A percentile compares a stretch with the other conserved stretches of the same genome.
Conservation (phyloP, 805 yeast genomes). For the Barnettozyma vustinii region DNA sequence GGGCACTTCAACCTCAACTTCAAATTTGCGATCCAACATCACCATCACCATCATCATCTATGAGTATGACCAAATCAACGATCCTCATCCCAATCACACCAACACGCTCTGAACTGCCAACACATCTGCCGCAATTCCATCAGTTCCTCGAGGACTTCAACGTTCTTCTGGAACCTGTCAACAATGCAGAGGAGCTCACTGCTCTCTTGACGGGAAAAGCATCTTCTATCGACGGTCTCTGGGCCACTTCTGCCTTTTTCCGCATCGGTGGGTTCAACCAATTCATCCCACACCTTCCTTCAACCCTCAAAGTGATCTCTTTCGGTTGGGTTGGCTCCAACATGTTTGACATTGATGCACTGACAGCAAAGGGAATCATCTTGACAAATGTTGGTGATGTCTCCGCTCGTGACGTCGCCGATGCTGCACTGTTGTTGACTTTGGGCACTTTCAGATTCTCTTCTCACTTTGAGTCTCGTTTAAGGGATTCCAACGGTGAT, state of each 20-base stretch:
- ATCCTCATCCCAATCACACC: constrained; percentile 13
- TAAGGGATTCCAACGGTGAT: constrained; percentile 32
- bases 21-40: too few species aligned
- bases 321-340: constrained; percentile 60
- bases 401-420: constrained; percentile 66
- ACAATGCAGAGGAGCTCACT: constrained; percentile 37
- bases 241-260: constrained; percentile 52
- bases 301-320: constrained; percentile 41
- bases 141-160: constrained; percentile 36
- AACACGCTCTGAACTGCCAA: constrained; percentile 40
- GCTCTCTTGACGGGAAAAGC: constrained; percentile 33
- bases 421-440: constrained; percentile 53
- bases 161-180: constrained; percentile 34
- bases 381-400: constrained; percentile 58
- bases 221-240: constrained; percentile 42
- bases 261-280: constrained; percentile 36
- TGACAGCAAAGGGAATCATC: constrained; percentile 42
- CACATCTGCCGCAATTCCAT: constrained; percentile 39
- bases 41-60: too few species aligned
- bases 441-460: constrained; percentile 57
- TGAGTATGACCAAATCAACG: constrained; percentile 13
- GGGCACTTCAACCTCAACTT: too few species aligned
- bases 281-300: constrained; percentile 43
- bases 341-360: constrained; percentile 38
- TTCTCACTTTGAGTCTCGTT: constrained; percentile 36